These are phyloP conservation scores for Akebia trifoliata DNA, from an alignment of 164 flowering plant species.

Conservation along the genomic window DNA sequence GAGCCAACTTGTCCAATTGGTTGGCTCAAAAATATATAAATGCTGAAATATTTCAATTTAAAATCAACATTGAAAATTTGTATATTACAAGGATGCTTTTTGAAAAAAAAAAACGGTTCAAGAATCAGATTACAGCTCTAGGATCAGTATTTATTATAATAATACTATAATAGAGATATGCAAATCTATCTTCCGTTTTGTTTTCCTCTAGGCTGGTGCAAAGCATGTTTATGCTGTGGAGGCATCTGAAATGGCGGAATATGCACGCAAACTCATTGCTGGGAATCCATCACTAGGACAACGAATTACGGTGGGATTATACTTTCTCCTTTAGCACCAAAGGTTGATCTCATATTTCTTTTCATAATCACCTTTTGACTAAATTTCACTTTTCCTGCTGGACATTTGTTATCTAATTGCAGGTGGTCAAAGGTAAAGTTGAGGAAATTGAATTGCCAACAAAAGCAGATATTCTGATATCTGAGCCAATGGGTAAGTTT, in stretches of 20 bases:
- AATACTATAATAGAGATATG: too few relatives aligned
- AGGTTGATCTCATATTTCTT: too few relatives aligned
- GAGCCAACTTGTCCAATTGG: too few relatives aligned
- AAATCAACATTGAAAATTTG: too few relatives aligned
- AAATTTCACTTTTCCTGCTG: background rate
- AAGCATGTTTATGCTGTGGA: conserved; percentile 99
- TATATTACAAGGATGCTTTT: too few relatives aligned
- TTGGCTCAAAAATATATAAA: too few relatives aligned
- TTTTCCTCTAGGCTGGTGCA: conserved; percentile 78
- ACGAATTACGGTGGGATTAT: conserved; percentile 63
- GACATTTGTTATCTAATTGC: conserved; percentile 4
- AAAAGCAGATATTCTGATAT: conserved; percentile 95
- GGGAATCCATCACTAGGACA: conserved; percentile 76
- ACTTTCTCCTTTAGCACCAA: background rate
- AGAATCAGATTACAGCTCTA: too few relatives aligned
- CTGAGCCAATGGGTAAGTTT: conserved; percentile 96
- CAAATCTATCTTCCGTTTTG: conserved; percentile 6
- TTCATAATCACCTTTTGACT: too few relatives aligned
- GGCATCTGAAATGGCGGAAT: conserved; percentile 99
- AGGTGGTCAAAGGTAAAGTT: conserved; percentile 96
- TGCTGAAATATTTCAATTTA: too few relatives aligned
- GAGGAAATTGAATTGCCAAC: conserved; percentile 97
- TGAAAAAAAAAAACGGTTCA: too few relatives aligned
- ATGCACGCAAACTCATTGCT: conserved; percentile 82
- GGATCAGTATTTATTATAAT: too few relatives aligned